A percentile compares a stretch with the other conserved stretches of the same genome.
phyloP scores from a whole-genome alignment of 306 rosid species.

The Trifolium pratense region DNA sequence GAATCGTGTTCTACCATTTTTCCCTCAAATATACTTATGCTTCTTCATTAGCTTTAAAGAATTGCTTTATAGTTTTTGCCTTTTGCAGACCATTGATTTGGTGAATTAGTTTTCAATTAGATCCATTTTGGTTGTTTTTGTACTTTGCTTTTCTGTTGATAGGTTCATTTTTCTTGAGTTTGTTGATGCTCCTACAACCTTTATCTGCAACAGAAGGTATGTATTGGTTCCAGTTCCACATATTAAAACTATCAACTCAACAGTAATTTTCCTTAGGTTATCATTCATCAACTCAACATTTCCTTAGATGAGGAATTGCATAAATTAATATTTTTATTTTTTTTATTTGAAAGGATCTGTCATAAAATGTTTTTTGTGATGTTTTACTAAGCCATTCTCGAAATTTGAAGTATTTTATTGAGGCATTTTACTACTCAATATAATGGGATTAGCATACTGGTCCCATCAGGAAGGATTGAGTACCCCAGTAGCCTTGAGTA shows the following conservation, averaged over 20 bases:
- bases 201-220: background rate
- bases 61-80: background rate
- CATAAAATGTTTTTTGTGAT: too few relatives aligned
- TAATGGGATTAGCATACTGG: too few relatives aligned
- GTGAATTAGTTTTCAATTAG: background rate
- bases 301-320: background rate
- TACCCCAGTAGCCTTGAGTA: too few relatives aligned
- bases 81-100: background rate
- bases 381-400: too few relatives aligned
- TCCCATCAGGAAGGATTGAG: too few relatives aligned
- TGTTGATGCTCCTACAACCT: background rate
- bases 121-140: background rate
- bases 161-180: background rate
- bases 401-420: too few relatives aligned
- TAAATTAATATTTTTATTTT: too few relatives aligned
- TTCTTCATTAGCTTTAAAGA: conserved; percentile 11
- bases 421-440: too few relatives aligned
- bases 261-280: background rate
- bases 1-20: background rate
- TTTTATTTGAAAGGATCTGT: background rate
- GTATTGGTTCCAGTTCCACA: background rate
- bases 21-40: background rate
- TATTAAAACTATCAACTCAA: background rate
- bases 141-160: background rate
- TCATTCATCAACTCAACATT: background rate